A percentile compares a stretch with the other conserved stretches of the same genome.
Evolutionary conservation across 176 grass and related monocot genomes (phyloP).

Genomic region (Zea luxurians): DNA sequence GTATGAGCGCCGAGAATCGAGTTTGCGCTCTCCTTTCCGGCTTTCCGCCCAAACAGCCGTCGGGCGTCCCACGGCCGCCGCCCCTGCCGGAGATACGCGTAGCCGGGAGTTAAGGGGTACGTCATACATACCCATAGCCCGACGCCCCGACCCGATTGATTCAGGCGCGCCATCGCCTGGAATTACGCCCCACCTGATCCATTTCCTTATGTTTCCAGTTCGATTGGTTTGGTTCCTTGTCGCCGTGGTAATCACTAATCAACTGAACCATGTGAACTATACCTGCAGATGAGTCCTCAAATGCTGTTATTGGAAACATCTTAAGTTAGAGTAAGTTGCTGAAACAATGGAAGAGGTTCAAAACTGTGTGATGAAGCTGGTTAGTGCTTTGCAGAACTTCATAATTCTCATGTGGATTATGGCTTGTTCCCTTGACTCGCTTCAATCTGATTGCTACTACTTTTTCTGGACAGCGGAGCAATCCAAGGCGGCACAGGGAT

Average conservation of each 20-base stretch:
- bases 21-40: too few relatives aligned
- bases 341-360: slow-evolving; percentile 47
- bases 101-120: not conserved
- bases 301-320: not conserved
- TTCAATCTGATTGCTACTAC: slow-evolving; percentile 15
- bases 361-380: slow-evolving; percentile 61
- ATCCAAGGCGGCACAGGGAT: slow-evolving; percentile 60
- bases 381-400: slow-evolving; percentile 34
- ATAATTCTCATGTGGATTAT: not conserved
- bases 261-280: not conserved
- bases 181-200: not conserved
- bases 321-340: not conserved
- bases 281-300: not conserved
- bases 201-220: not conserved
- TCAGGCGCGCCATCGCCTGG: not conserved
- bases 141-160: not conserved
- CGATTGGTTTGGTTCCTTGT: not conserved
- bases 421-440: not conserved
- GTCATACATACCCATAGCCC: not conserved
- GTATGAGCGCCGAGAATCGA: too few relatives aligned
- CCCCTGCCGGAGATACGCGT: not conserved
- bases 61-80: not conserved
- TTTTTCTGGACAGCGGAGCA: slow-evolving; percentile 50
- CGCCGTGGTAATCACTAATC: not conserved
- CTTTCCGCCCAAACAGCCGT: not conserved